Evolutionary conservation across 2,329 filamentous ascomycete species (phyloP).

Genomic region (Aureobasidium sp.): DNA sequence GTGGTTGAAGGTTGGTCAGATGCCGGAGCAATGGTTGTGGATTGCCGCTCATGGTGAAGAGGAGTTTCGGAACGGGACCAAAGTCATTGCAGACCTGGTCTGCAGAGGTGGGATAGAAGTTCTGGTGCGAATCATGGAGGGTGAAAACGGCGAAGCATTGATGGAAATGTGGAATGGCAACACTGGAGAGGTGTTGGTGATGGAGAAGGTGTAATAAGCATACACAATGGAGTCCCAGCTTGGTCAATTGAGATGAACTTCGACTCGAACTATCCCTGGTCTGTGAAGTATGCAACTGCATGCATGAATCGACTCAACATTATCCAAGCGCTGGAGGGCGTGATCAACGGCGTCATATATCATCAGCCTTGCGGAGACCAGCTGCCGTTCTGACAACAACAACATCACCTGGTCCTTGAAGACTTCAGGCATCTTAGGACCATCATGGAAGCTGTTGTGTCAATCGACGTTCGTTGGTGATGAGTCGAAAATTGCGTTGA

Average conservation of each 20-base stretch:
- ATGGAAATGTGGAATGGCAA: not conserved
- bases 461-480: too few species aligned
- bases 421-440: too few species aligned
- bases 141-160: not conserved
- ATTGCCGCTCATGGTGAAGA: not conserved
- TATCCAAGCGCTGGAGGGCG: too few species aligned
- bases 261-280: not conserved
- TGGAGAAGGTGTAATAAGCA: not conserved
- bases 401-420: too few species aligned
- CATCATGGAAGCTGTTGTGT: too few species aligned
- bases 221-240: not conserved
- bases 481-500: too few species aligned
- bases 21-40: not conserved
- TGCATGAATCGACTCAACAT: too few species aligned
- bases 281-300: too few species aligned
- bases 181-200: not conserved
- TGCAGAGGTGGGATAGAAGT: not conserved
- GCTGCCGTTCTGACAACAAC: too few species aligned
- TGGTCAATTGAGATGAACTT: not conserved
- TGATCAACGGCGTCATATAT: too few species aligned
- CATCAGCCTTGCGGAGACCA: too few species aligned
- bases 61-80: not conserved
- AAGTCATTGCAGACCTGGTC: not conserved
- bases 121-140: not conserved
- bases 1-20: not conserved